Conservation (phyloP, 2,329 filamentous ascomycete species). For the Purpureocillium lavendulum region DNA sequence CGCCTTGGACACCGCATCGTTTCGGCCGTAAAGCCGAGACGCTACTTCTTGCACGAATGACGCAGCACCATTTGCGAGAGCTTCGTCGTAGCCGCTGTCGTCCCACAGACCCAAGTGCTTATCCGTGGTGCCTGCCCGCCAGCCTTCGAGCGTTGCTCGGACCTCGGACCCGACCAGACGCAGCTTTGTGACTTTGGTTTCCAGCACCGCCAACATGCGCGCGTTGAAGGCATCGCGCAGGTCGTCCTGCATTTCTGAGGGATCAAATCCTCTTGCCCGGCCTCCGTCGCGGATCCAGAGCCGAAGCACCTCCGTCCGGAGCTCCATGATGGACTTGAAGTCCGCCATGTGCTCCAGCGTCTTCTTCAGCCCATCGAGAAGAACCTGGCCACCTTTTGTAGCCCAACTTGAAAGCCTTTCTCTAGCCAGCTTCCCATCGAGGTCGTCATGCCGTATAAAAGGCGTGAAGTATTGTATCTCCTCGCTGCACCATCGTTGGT, state of each 20-base stretch:
- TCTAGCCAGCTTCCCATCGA: conserved; percentile 51
- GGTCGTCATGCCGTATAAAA: conserved; percentile 75
- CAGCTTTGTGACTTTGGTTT: conserved; percentile 55
- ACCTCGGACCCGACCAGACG: conserved; percentile 58
- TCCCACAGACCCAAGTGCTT: conserved; percentile 58
- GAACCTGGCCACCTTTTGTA: conserved; percentile 45
- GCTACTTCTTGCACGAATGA: conserved; percentile 62
- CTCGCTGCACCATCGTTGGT: conserved; percentile 71
- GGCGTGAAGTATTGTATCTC: conserved; percentile 81
- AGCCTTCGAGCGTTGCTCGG: conserved; percentile 50
- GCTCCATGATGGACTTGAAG: conserved; percentile 58
- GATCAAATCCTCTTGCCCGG: conserved; percentile 57
- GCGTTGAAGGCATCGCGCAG: conserved; percentile 62
- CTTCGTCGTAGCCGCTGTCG: conserved; percentile 50
- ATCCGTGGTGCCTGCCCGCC: conserved; percentile 46
- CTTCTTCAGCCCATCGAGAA: conserved; percentile 54
- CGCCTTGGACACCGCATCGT: conserved; percentile 54
- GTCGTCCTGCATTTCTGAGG: conserved; percentile 57
- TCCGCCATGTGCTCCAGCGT: conserved; percentile 53
- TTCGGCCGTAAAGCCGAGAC: conserved; percentile 63
- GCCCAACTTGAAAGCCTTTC: conserved; percentile 59
- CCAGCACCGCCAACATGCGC: conserved; percentile 56
- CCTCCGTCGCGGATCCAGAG: conserved; percentile 67
- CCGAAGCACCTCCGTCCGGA: conserved; percentile 63
- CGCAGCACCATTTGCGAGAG: conserved; percentile 56